Conservation (phyloP, 2,329 filamentous ascomycete genomes). For the Helotiales sp. region DNA sequence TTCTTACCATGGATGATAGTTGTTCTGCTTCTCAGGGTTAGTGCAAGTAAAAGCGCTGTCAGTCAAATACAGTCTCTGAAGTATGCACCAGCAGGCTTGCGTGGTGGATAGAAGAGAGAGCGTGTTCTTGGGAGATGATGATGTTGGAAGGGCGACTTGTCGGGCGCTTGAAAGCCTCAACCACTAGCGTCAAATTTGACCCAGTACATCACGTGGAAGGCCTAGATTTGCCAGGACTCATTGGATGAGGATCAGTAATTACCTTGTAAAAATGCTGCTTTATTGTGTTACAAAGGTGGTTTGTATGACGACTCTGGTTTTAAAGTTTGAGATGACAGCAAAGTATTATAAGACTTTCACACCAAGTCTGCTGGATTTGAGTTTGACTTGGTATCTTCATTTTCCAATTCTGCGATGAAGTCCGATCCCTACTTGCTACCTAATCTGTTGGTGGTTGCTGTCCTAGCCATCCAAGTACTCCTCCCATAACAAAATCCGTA, state of each 20-base stretch:
- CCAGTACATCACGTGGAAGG: not conserved
- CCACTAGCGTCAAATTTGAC: not conserved
- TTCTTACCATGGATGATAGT: conserved; percentile 13
- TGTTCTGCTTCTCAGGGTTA: conserved; percentile 30
- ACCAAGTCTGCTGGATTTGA: not conserved
- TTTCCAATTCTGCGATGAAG: not conserved
- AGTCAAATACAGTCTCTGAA: conserved; percentile 23
- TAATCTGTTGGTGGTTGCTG: not conserved
- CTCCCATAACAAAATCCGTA: not conserved
- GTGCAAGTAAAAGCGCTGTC: conserved; percentile 28
- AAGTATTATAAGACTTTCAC: too few species aligned
- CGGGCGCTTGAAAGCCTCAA: not conserved
- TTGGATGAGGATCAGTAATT: not conserved
- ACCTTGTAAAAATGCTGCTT: too few species aligned
- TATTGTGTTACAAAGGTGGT: too few species aligned
- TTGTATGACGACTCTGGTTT: too few species aligned
- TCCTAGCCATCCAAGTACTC: not conserved
- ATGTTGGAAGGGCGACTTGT: not conserved
- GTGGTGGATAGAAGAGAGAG: conserved; percentile 18
- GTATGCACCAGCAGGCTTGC: conserved; percentile 27
- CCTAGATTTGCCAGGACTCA: not conserved
- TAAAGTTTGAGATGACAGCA: too few species aligned
- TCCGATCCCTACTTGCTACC: not conserved
- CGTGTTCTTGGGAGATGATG: conserved; percentile 2
- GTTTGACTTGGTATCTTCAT: not conserved